A percentile compares a stretch with the other conserved stretches of the same genome.
phyloP scores from a whole-genome alignment of 352 stramenopile species.

The Pythium guiyangense region DNA sequence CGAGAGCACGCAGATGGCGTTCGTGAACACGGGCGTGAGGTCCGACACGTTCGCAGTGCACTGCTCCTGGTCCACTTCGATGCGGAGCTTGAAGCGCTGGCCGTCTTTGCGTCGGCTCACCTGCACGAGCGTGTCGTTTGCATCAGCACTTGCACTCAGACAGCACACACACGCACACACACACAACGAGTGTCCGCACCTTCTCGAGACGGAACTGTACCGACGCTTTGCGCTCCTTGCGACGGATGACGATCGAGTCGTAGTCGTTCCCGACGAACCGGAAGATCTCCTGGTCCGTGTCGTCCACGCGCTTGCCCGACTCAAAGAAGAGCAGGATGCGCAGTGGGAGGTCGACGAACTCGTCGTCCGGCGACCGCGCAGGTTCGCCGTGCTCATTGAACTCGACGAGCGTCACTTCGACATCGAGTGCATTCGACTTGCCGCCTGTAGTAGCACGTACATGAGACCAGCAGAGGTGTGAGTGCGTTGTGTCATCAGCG shows the following conservation, averaged over 20 bases:
- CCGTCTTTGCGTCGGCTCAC: constrained; percentile 81
- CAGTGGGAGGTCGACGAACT: constrained; percentile 80
- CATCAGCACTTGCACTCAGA: background rate
- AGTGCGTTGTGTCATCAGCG: background rate
- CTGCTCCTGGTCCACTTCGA: constrained; percentile 82
- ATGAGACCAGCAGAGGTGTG: background rate
- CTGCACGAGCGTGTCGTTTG: constrained; percentile 8
- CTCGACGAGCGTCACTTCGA: constrained; percentile 78
- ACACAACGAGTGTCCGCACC: too few relatives aligned
- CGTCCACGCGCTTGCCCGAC: constrained; percentile 80
- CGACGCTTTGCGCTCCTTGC: constrained; percentile 46
- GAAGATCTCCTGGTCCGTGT: constrained; percentile 85
- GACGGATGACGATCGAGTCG: constrained; percentile 76
- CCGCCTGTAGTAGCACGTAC: constrained; percentile 31
- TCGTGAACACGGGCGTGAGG: constrained; percentile 78
- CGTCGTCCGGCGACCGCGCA: constrained; percentile 54
- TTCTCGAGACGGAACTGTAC: constrained; percentile 85
- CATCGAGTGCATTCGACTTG: constrained; percentile 75
- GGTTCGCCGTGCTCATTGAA: constrained; percentile 68
- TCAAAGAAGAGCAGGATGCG: constrained; percentile 81
- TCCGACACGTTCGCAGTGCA: constrained; percentile 77
- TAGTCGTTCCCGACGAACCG: constrained; percentile 84
- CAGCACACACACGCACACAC: background rate
- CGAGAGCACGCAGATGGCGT: constrained; percentile 82
- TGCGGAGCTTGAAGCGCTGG: constrained; percentile 80